Percentiles rank a stretch among this genome's conserved stretches.
Conservation (phyloP, 257 asterid genomes). For the Fraxinus cuspidata region DNA sequence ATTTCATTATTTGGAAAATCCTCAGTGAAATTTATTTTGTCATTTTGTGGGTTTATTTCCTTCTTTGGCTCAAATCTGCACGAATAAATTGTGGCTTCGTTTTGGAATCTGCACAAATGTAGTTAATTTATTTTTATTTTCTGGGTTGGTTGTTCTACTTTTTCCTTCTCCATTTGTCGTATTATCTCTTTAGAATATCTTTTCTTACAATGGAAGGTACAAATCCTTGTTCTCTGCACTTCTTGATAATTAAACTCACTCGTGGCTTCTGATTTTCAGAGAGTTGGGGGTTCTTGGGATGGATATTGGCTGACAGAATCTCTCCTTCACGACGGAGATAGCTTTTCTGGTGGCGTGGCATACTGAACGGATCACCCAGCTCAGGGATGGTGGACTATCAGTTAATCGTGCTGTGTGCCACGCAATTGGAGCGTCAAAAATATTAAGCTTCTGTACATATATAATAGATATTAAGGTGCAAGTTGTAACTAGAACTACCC, state of each 20-base stretch:
- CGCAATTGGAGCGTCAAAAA: conserved; percentile 4
- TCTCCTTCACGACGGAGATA: conserved; percentile 79
- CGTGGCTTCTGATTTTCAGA: conserved; percentile 38
- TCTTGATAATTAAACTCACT: neutral
- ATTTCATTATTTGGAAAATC: neutral
- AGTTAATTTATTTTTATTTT: neutral
- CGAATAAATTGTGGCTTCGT: too few species aligned
- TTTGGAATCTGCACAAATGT: neutral
- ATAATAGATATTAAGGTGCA: neutral
- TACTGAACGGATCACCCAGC: conserved; percentile 40
- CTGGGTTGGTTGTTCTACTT: too few species aligned
- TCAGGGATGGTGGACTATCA: conserved; percentile 11
- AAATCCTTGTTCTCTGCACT: neutral
- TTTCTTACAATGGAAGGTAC: neutral
- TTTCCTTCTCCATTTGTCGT: neutral
- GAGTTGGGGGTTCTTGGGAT: conserved; percentile 98
- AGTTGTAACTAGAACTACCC: neutral
- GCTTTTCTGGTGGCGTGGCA: conserved; percentile 88
- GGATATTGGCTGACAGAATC: conserved; percentile 97
- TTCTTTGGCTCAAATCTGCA: too few species aligned
- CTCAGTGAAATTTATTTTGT: too few species aligned
- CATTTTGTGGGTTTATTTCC: too few species aligned
- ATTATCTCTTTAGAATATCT: too few species aligned
- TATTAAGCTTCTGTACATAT: conserved; percentile 9
- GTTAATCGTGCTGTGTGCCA: conserved; percentile 3